Conservation (phyloP, 345 rosid genomes). For the Rhodomyrtus tomentosa region DNA sequence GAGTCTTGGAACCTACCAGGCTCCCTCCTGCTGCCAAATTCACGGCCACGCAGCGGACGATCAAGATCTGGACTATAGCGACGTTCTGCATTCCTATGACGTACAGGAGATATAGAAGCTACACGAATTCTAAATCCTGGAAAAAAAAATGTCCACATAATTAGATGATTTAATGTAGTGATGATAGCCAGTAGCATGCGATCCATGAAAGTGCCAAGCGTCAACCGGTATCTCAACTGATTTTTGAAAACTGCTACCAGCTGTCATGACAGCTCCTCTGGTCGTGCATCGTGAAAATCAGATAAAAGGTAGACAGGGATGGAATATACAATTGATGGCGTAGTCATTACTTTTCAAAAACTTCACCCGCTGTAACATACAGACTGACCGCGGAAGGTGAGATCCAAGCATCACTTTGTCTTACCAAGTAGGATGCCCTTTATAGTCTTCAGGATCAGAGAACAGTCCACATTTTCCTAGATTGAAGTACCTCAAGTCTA, state of each 20-base stretch:
- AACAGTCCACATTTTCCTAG: background rate
- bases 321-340: background rate
- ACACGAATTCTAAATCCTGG: constrained; percentile 71
- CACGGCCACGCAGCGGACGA: constrained; percentile 43
- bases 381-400: background rate
- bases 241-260: constrained; percentile 17
- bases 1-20: constrained; percentile 55
- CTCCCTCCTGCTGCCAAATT: constrained; percentile 48
- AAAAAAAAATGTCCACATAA: constrained; percentile 18
- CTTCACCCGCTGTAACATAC: background rate
- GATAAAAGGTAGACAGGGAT: background rate
- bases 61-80: constrained; percentile 46
- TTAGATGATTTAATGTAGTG: constrained; percentile 6
- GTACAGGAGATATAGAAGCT: constrained; percentile 72
- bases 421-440: background rate
- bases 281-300: constrained; percentile 3
- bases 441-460: background rate
- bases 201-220: constrained; percentile 11
- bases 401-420: background rate
- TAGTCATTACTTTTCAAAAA: constrained; percentile 6
- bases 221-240: constrained; percentile 9
- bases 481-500: background rate
- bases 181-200: background rate
- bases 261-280: constrained; percentile 13
- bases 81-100: constrained; percentile 44